Evolutionary conservation across 805 yeast genomes (phyloP), one percentile per base, ranked within the genome.

Genomic region (Monosporozyma unispora): DNA sequence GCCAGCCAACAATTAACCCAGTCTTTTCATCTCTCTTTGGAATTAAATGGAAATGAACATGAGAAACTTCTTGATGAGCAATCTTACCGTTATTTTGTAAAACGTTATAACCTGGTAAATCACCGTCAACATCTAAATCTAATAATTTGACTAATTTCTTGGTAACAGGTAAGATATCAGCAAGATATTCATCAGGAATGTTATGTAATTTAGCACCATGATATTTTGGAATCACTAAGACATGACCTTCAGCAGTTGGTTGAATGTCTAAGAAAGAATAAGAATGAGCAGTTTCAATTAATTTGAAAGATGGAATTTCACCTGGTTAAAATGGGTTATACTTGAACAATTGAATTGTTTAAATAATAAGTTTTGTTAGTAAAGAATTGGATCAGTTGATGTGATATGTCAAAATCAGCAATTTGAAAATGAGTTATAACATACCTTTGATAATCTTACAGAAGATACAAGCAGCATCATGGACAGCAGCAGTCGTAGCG

Each of bases 41-140:
- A 64, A 91, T 91, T 67, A 91, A 79, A 67, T 91, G 99, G 78
- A 93, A 86, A 67, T 91, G 99, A 51, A 93, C 97, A 66, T 91
- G 99, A 57, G 86, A 93, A 50, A 93, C 98, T 49, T 77, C 84
- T 72, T 91, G 99, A 64, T 93, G 98, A 11, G 98, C 99, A 62
- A 90, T 82, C 64, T 87, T 72, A 46, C 98, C 98, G 59, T 91
- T 93, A 75, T 91, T 93, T 69, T 90, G 98, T 56, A 91, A 72
- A 19, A 91, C 66, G 64, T 91, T 91, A 76, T 91, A 91, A 18
- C 88, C 87, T 4, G 75, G 74, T 29, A 80, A 77, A 10, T 75
- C 76, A 37, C 85, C 79, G 52, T 82, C 84, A 44, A 71, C 70
- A 55, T 79, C 84, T 54, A 83, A 74, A 3, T 78, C 83, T 53